Percentiles rank a stretch among this genome's conserved stretches.
phyloP scores from a whole-genome alignment of 2,329 filamentous ascomycete genomes.

The Verticillium alfalfae region DNA sequence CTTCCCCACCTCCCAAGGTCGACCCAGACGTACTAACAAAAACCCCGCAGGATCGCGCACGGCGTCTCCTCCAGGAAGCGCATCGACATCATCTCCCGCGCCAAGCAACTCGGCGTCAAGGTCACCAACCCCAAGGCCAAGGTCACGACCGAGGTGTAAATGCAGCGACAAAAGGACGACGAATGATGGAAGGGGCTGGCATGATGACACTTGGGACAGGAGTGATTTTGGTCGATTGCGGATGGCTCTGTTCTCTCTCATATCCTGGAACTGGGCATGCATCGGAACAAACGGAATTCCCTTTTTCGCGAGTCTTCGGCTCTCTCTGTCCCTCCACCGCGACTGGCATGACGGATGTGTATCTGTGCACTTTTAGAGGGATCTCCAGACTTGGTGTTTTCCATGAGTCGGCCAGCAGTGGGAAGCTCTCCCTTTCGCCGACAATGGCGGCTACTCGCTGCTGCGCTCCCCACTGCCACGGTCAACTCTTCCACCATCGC shows the following conservation, averaged over 20 bases:
- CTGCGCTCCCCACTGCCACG: not conserved
- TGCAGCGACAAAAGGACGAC: not conserved
- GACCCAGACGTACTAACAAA: conserved; percentile 3
- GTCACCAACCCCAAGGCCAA: conserved; percentile 99
- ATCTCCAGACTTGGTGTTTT: not conserved
- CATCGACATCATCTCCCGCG: conserved; percentile 94
- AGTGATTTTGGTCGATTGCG: conserved; percentile 3
- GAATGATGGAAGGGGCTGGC: conserved; percentile 7
- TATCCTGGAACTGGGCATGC: conserved; percentile 11
- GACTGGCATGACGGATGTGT: conserved; percentile 10
- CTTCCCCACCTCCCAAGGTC: not conserved
- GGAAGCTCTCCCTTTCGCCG: not conserved
- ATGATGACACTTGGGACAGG: conserved; percentile 2
- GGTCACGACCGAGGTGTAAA: conserved; percentile 89
- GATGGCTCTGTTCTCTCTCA: conserved; percentile 12
- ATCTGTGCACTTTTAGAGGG: conserved; percentile 13
- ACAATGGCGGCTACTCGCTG: not conserved
- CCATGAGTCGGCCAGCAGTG: not conserved
- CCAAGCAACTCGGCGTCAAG: conserved; percentile 98
- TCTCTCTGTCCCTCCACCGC: conserved; percentile 3
- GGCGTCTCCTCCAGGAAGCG: conserved; percentile 98
- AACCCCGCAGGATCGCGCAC: conserved; percentile 79
- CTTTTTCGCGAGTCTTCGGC: conserved; percentile 11
- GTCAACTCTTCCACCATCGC: not conserved
- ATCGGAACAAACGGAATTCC: conserved; percentile 10